phyloP scores from a whole-genome alignment of 352 stramenopile species.

The Phytophthora litchii region DNA sequence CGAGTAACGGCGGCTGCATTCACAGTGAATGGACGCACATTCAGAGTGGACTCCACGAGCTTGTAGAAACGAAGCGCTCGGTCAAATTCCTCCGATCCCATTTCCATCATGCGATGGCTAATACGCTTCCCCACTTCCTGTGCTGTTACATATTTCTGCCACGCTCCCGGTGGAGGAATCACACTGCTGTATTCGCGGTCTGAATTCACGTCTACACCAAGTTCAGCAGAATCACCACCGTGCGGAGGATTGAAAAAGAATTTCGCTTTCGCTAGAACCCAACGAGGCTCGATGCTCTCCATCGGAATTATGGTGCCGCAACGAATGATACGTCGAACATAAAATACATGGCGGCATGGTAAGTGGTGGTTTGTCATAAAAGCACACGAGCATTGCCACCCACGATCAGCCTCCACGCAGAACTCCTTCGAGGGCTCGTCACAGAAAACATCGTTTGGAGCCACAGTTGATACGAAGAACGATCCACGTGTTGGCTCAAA shows the following conservation, averaged over 20 bases:
- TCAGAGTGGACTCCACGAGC: constrained; percentile 39
- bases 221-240: neutral
- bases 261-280: constrained; percentile 31
- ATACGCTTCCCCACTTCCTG: constrained; percentile 43
- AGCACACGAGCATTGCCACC: constrained; percentile 45
- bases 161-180: constrained; percentile 26
- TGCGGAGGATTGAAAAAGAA: constrained; percentile 28
- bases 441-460: constrained; percentile 36
- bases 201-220: neutral
- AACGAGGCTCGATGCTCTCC: constrained; percentile 32
- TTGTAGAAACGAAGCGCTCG: constrained; percentile 40
- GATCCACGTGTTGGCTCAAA: constrained; percentile 36
- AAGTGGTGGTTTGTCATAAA: constrained; percentile 46
- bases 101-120: constrained; percentile 40
- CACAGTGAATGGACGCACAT: constrained; percentile 33
- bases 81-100: constrained; percentile 32
- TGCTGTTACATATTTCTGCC: constrained; percentile 39
- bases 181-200: constrained; percentile 15
- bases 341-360: constrained; percentile 42
- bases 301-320: constrained; percentile 39
- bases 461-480: constrained; percentile 38
- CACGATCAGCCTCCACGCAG: constrained; percentile 35
- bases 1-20: constrained; percentile 12
- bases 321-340: constrained; percentile 41
- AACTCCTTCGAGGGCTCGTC: constrained; percentile 43